These are phyloP conservation scores for Cyclaneusma minus DNA, from an alignment of 2,329 filamentous ascomycete genomes.

Conservation along the genomic window DNA sequence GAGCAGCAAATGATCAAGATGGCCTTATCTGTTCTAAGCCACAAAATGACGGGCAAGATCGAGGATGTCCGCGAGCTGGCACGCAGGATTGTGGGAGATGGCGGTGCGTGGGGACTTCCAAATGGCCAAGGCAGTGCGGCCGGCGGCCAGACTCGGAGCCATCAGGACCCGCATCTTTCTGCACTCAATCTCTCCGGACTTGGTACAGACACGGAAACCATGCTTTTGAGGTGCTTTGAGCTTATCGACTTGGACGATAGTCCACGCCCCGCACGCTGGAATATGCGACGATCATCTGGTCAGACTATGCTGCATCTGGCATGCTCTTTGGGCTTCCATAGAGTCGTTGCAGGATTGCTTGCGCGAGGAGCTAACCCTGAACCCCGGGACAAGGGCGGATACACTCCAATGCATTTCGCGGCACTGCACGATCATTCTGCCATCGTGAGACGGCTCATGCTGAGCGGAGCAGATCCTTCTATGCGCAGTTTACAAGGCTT, in stretches of 20 bases:
- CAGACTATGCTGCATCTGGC: constrained; percentile 73
- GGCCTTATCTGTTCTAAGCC: constrained; percentile 46
- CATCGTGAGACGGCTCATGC: constrained; percentile 60
- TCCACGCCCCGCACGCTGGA: constrained; percentile 48
- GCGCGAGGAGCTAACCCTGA: constrained; percentile 66
- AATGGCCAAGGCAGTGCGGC: constrained; percentile 21
- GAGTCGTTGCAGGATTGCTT: constrained; percentile 62
- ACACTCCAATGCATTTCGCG: constrained; percentile 70
- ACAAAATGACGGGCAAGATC: constrained; percentile 48
- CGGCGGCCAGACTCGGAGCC: constrained; percentile 22
- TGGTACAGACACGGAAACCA: constrained; percentile 18
- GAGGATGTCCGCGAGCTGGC: constrained; percentile 47
- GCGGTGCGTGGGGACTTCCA: constrained; percentile 27
- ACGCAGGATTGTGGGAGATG: constrained; percentile 38
- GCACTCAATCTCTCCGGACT: constrained; percentile 22
- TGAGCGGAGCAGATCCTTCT: constrained; percentile 56
- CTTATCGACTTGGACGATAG: constrained; percentile 66
- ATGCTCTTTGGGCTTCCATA: constrained; percentile 57
- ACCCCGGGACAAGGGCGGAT: constrained; percentile 61
- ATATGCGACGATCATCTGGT: constrained; percentile 48
- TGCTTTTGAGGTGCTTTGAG: constrained; percentile 58
- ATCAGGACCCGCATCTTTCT: constrained; percentile 26
- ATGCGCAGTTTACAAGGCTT: constrained; percentile 55
- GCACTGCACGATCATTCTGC: constrained; percentile 60
- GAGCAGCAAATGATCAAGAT: constrained; percentile 54